Evolutionary conservation across 768 basidiomycete species (phyloP), one percentile per base, ranked within the genome.

Genomic region (Amanita pseudoporphyria): DNA sequence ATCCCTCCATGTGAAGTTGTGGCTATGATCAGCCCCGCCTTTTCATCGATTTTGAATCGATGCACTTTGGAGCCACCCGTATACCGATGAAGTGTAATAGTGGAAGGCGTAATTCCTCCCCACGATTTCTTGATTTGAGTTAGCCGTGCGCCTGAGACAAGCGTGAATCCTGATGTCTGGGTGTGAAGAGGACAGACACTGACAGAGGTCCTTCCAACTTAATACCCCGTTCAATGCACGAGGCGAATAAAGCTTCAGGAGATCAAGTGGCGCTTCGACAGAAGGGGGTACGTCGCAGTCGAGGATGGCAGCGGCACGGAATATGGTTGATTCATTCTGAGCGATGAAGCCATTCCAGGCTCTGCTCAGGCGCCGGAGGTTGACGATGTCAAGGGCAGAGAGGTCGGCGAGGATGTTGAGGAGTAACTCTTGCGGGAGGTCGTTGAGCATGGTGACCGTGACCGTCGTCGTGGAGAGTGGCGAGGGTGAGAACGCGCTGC

Each of bases 1-100:
- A 90, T 56, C 0, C 84, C 84, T 0, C 84, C 84, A 35, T 22
- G 9, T 53, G 51, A 5, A 61, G 60, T 37, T 0, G 85, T 87
- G 3, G 74, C 73, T 36, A 89, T 75, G 44, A 83, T 65, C 19
- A 82, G 69, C 3, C 78, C 76, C 9, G 68, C 70, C 28, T 69
- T 62, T 56, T 84, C 78, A 50, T 91, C 88, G 18, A 84, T 73
- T 64, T 90, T 90, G 65, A 89, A 79, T 6, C 85, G 78, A 62
- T 89, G 85, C 0, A 85, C 78, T 3, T 60, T 56, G 21, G 55
- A 53, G 28, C 71, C 68, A 18, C 72, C 67, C 5, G 67, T 49
- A 6, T 60, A 50, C 1, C 58, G 54, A 32, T 74, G 62, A n/a
- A 64, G 52, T 18, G 61, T 70, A 12, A 66, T 57, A 3, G 54